Base-by-base conservation (phyloP, 805 yeast genomes). In the Saitoella complicata region DNA sequence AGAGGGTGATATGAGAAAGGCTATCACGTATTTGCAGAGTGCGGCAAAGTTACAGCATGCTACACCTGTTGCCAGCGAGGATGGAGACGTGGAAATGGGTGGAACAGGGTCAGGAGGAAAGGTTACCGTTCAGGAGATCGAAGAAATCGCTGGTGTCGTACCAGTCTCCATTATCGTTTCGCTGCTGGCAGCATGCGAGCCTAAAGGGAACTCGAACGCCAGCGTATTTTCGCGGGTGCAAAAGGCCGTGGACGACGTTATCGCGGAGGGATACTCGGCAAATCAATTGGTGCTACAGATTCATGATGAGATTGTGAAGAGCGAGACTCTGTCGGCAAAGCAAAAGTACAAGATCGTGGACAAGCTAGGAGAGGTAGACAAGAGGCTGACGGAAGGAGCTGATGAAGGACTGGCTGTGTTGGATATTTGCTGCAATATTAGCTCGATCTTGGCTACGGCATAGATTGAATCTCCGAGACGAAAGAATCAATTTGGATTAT, bases 1-100 rank as follows among this genome's bases (percentile, higher is more conserved):
- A 12, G 72, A 71, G 45, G 99, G 99, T 46, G 99, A 91, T 66
- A 70, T 91, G 55, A 76, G 99, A 65, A 82, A 78, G 53, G 94
- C 95, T 6, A 87, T 91, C 51, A 91, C 96, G 2, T 72, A 77
- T 46, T 68, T 91, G 39, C 98, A 91, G 62, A 80, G 91, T 35
- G 81, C 94, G 7, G 72, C 85, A 34, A 78, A 74, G 51, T 62
- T 79, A 46, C 68, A 69, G 1, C 69, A 66, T 31, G 58, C 64
- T 8, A 62, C 51, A 32, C 55, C 59, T 59, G 42, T 44, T 1
- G 58, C 50, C 37, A 53, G 37, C 41, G 56, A 49, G 9, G 62
- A 58, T 30, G 58, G 53, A 12, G 58, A 61, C 1, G 58, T 62
- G 32, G 62, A 60, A 30, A 53, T 65, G 34, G 58, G 61, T 11